Percentiles rank a stretch among this genome's conserved stretches.
These are phyloP conservation scores for Huntiella abstrusa DNA, from an alignment of 2,329 filamentous ascomycete genomes.

Conservation along the genomic window DNA sequence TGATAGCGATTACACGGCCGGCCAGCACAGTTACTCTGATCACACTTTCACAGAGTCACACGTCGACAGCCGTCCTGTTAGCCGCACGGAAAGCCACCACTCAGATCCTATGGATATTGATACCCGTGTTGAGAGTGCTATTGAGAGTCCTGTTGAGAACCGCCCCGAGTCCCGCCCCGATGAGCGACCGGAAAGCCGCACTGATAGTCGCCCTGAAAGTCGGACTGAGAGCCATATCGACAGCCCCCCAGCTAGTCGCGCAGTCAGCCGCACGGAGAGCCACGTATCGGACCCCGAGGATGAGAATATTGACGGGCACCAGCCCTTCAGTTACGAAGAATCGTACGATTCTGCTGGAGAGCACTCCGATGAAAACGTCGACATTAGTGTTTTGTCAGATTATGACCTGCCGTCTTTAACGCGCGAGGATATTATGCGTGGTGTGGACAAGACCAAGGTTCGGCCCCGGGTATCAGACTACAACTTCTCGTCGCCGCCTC, in stretches of 20 bases:
- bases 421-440: slow-evolving; percentile 78
- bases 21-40: not conserved
- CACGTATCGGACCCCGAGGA: slow-evolving; percentile 1
- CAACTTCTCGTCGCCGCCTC: slow-evolving; percentile 42
- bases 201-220: not conserved
- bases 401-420: slow-evolving; percentile 64
- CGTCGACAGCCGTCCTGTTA: not conserved
- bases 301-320: not conserved
- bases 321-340: slow-evolving; percentile 7
- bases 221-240: not conserved
- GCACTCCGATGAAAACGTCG: slow-evolving; percentile 21
- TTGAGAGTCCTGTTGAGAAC: not conserved
- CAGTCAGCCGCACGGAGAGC: not conserved
- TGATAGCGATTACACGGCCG: slow-evolving; percentile 1
- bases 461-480: slow-evolving; percentile 42
- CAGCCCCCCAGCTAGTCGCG: not conserved
- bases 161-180: not conserved
- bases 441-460: slow-evolving; percentile 49
- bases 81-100: not conserved
- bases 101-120: not conserved
- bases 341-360: slow-evolving; percentile 6
- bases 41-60: not conserved
- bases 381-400: slow-evolving; percentile 39
- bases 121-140: not conserved
- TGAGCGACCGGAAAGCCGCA: not conserved